These are phyloP conservation scores for Neofusicoccum sp. DNA, from an alignment of 2,329 filamentous ascomycete species.

Conservation along the genomic window DNA sequence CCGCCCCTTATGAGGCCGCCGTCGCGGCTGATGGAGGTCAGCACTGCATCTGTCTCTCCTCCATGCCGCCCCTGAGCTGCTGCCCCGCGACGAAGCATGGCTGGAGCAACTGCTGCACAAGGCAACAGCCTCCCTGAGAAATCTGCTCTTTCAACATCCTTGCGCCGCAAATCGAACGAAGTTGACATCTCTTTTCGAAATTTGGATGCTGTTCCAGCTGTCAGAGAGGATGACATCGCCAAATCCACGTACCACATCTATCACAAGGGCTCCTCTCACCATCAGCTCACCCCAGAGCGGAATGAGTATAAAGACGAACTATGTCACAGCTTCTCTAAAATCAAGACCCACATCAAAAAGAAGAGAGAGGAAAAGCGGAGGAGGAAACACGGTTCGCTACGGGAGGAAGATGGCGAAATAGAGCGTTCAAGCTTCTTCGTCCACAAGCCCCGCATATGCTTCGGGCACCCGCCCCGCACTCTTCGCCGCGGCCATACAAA, in stretches of 20 bases:
- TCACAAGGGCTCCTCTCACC: conserved; percentile 21
- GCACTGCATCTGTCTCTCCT: not conserved
- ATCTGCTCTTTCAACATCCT: no score
- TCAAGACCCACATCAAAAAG: conserved; percentile 20
- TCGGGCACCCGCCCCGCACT: conserved; percentile 30
- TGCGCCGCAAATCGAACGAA: no score
- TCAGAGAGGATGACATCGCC: no score
- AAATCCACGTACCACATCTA: conserved; percentile 29
- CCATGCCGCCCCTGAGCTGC: not conserved
- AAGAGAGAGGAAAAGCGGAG: conserved; percentile 20
- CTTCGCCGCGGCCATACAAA: conserved; percentile 27
- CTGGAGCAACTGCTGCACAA: no score
- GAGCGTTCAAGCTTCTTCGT: conserved; percentile 28
- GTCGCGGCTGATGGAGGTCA: not conserved
- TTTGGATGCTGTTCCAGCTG: no score
- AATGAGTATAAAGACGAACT: conserved; percentile 25
- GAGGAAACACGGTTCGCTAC: conserved; percentile 7
- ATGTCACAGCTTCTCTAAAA: not conserved
- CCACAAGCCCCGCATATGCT: conserved; percentile 31
- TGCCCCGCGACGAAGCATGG: not conserved
- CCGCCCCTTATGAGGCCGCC: not conserved
- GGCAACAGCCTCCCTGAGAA: not conserved
- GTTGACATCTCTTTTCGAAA: no score
- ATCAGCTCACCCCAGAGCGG: conserved; percentile 20
- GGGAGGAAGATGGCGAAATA: not conserved